Evolutionary conservation across 2,329 filamentous ascomycete genomes (phyloP), one percentile per base, ranked within the genome.

Genomic region (Botrytis pseudocinerea): DNA sequence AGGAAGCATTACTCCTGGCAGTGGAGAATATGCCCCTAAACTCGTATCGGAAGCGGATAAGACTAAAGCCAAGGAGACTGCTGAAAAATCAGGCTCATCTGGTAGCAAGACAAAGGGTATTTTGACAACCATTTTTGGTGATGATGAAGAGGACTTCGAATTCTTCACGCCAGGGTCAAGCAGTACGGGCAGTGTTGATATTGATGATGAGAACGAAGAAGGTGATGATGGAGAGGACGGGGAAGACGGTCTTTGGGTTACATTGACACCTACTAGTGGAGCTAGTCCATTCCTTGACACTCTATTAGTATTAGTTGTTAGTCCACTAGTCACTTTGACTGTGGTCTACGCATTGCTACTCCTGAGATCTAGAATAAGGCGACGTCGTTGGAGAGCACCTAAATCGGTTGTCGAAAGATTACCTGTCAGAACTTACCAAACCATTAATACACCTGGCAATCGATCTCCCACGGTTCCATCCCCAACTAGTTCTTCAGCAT

Each of bases 281-380:
- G 92, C 92, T 8, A 97, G 92, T 78, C 95, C 96, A 0, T 97
- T 99, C 84, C 95, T 98, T 78, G 96, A 99, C 81, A 98, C 95
- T 0, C 87, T 99, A 4, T 86, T 98, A n/a, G 94, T 99, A 14
- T 86, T 99, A n/a, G 94, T 99, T 46, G 91, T 98, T 71, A 98
- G 95, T 79, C 96, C 96, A 12, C 84, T 99, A 22, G 91, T 98
- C 70, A 98, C 96, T 0, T 83, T 99, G 78, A 97, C 94, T 5
- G 91, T 98, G 8, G 95, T 99, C 2, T 98, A 98, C 80, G 92
- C 93, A 20, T 87, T 98, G 18, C 87, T 98, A 8, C 88, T 98
- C 59, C 85, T 98, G 54, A 91, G 96, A 71, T 95, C 95, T 64
- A 92, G 95, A 74, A 97, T 98, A 77, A 91, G 95, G 69, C 89